Conservation (phyloP, 495 filamentous ascomycete genomes). For the Rusavskia elegans region DNA sequence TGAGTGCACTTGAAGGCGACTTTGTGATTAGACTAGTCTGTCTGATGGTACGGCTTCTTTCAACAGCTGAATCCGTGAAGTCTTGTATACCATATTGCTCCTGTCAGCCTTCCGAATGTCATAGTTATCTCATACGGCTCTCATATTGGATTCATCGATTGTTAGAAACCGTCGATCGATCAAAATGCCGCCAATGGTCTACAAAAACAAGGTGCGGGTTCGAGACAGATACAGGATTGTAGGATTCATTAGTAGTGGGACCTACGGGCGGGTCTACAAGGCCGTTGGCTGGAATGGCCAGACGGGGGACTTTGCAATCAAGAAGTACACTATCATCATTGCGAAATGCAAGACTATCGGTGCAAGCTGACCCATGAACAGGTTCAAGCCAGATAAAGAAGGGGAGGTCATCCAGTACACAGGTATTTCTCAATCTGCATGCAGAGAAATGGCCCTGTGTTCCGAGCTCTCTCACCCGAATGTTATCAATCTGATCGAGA, state of each 20-base stretch:
- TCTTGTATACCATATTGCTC: no score
- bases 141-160: conserved; percentile 5
- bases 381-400: conserved; percentile 99
- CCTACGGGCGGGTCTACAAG: conserved; percentile 98
- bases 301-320: conserved; percentile 78
- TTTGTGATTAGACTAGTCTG: no score
- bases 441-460: conserved; percentile 97
- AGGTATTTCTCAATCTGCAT: conserved; percentile 91
- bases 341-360: background rate
- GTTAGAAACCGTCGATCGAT: conserved; percentile 21
- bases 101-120: background rate
- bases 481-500: conserved; percentile 83
- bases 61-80: background rate
- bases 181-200: conserved; percentile 30
- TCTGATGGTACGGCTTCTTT: no score
- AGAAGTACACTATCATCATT: conserved; percentile 41
- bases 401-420: conserved; percentile 89
- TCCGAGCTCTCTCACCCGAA: conserved; percentile 82
- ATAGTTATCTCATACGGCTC: background rate
- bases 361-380: conserved; percentile 18
- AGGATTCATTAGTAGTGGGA: conserved; percentile 95
- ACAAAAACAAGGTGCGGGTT: conserved; percentile 77
- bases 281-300: conserved; percentile 65
- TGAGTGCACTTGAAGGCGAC: no score
- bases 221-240: conserved; percentile 87